Evolutionary conservation across 768 basidiomycete genomes (phyloP).

Genomic region (Xanthoconium purpureum): DNA sequence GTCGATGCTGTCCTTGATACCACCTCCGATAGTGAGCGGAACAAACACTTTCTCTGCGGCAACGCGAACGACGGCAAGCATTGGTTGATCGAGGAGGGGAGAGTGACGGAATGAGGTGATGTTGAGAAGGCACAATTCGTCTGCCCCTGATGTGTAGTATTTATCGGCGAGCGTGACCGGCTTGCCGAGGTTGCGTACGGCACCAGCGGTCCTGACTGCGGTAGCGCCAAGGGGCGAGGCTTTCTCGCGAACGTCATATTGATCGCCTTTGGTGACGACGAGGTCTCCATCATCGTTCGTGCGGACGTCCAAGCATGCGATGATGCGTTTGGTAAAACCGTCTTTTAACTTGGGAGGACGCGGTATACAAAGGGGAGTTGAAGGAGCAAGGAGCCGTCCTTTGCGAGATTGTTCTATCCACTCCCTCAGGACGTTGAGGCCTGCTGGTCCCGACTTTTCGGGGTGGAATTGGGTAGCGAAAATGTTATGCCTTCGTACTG

Average conservation of each 20-base stretch:
- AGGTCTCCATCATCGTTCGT: constrained; percentile 95
- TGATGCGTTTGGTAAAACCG: constrained; percentile 86
- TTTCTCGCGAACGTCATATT: constrained; percentile 96
- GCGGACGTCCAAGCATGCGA: constrained; percentile 97
- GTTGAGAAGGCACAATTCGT: constrained; percentile 96
- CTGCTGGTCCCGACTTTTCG: constrained; percentile 91
- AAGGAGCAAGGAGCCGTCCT: constrained; percentile 35
- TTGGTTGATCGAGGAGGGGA: constrained; percentile 93
- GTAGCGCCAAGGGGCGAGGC: constrained; percentile 22
- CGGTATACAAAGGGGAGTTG: constrained; percentile 26
- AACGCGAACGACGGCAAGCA: constrained; percentile 91
- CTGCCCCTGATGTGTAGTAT: constrained; percentile 87
- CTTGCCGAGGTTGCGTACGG: constrained; percentile 95
- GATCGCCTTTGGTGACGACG: constrained; percentile 98
- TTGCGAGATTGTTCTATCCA: constrained; percentile 69
- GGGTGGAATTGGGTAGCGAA: constrained; percentile 97
- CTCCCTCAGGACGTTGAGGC: constrained; percentile 70
- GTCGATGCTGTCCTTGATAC: constrained; percentile 93
- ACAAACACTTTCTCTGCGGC: constrained; percentile 91
- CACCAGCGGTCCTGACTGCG: constrained; percentile 54
- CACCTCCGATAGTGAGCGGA: constrained; percentile 97
- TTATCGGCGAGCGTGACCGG: constrained; percentile 86
- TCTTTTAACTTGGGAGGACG: constrained; percentile 47
- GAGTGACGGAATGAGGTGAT: constrained; percentile 99
- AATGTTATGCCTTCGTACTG: constrained; percentile 77